A percentile compares a stretch with the other conserved stretches of the same genome.
These are phyloP conservation scores for Cornus controversa DNA, from an alignment of 148 eudicot genomes.

Conservation along the genomic window DNA sequence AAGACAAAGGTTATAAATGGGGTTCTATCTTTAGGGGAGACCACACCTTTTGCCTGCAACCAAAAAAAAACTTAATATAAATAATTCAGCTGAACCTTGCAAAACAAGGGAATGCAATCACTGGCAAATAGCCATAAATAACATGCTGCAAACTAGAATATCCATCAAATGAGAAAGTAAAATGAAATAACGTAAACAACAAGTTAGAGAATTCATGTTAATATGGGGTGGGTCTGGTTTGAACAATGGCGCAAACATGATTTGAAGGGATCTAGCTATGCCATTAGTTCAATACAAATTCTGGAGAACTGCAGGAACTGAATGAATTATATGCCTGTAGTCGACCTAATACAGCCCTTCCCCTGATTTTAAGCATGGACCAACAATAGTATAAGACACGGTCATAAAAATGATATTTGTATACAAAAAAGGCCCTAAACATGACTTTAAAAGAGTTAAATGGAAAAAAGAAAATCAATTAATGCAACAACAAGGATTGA, in stretches of 20 bases:
- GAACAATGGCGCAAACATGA: no score
- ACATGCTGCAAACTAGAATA: background rate
- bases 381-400: no score
- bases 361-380: no score
- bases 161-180: background rate
- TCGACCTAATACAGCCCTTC: no score
- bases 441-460: background rate
- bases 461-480: slow-evolving; percentile 2
- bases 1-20: slow-evolving; percentile 75
- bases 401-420: no score
- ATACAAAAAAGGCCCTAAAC: background rate
- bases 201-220: no score
- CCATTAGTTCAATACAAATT: no score
- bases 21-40: slow-evolving; percentile 32
- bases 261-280: no score
- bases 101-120: background rate
- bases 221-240: no score
- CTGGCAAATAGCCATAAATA: background rate
- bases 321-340: no score
- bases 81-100: background rate
- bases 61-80: slow-evolving; percentile 19
- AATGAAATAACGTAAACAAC: no score
- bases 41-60: slow-evolving; percentile 45
- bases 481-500: background rate
- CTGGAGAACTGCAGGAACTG: no score